Conservation (phyloP, 768 basidiomycete genomes). For the Kwoniella bestiolae region DNA sequence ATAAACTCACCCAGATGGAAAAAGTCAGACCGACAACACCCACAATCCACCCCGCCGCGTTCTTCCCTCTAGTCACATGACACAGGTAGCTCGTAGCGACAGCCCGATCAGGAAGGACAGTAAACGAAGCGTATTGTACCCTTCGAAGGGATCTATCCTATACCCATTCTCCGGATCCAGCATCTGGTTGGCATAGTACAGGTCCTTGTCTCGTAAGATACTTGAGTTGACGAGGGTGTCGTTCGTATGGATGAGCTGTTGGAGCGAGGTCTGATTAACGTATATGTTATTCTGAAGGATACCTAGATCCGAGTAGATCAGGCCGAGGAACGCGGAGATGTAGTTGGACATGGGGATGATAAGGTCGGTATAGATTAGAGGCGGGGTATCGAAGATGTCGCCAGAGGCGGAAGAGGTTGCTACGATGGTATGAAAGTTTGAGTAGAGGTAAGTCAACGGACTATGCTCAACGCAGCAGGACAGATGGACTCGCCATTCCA, state of each 20-base stretch:
- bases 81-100: not conserved
- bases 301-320: not conserved
- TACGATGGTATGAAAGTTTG: no score
- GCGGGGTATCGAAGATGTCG: not conserved
- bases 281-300: not conserved
- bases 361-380: not conserved
- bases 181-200: not conserved
- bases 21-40: slow-evolving; percentile 1
- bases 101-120: not conserved
- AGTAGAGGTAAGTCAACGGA: not conserved
- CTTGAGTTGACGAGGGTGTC: not conserved
- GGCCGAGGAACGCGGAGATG: not conserved
- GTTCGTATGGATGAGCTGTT: not conserved
- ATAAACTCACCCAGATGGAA: slow-evolving; percentile 5
- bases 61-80: not conserved
- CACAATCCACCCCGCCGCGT: not conserved
- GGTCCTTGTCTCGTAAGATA: not conserved
- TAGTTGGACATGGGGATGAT: not conserved
- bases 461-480: not conserved
- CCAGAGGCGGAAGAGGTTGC: not conserved
- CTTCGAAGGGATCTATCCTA: not conserved
- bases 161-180: not conserved
- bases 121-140: not conserved
- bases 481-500: not conserved
- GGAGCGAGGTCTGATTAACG: not conserved